A percentile compares a stretch with the other conserved stretches of the same genome.
phyloP scores from a whole-genome alignment of 352 stramenopile species.

The Globisporangium ultimum region DNA sequence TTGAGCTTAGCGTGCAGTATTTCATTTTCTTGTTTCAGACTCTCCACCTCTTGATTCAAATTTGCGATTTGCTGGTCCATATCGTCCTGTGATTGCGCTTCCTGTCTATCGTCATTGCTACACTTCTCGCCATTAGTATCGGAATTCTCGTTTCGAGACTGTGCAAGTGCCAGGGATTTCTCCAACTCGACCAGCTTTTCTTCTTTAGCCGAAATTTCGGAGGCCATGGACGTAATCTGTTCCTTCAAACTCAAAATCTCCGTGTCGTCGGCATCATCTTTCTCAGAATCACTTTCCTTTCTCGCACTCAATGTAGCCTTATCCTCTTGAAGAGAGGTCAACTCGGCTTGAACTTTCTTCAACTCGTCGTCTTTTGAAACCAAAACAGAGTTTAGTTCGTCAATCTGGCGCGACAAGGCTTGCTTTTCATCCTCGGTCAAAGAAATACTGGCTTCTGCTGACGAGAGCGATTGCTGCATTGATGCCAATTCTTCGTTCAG shows the following conservation, averaged over 20 bases:
- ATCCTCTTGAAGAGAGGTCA: not conserved
- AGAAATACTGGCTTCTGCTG: not conserved
- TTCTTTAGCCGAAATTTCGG: conserved; percentile 1
- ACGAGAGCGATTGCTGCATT: not conserved
- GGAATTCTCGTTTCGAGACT: not conserved
- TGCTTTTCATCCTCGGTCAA: not conserved
- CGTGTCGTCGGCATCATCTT: not conserved
- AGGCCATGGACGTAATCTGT: not conserved
- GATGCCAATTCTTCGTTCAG: not conserved
- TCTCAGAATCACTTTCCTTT: not conserved
- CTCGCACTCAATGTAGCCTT: not conserved
- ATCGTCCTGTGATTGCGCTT: not conserved
- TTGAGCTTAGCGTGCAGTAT: not conserved
- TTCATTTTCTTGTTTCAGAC: too few relatives aligned
- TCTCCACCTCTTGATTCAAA: not conserved
- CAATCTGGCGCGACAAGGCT: not conserved
- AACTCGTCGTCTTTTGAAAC: not conserved
- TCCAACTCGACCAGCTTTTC: conserved; percentile 5
- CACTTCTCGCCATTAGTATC: too few relatives aligned
- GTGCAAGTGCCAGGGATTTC: not conserved
- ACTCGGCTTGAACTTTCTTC: not conserved
- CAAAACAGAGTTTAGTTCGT: not conserved
- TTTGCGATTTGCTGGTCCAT: not conserved
- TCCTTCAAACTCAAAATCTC: conserved; percentile 1
- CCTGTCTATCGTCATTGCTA: too few relatives aligned